Conservation (phyloP, 2,329 filamentous ascomycete genomes). For the Exophiala oligosperma region DNA sequence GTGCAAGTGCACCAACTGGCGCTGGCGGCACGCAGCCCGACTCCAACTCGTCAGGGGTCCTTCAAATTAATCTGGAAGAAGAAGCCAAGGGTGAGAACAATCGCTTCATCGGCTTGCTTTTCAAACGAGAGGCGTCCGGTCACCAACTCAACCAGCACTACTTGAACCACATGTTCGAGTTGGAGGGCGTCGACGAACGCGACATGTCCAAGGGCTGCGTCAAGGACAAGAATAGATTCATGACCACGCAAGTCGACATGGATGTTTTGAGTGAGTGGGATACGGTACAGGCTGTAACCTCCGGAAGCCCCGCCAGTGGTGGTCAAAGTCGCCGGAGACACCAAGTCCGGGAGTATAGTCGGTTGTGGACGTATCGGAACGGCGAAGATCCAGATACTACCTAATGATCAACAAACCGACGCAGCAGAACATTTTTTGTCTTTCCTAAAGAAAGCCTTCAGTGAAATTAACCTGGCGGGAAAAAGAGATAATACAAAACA, state of each 20-base stretch:
- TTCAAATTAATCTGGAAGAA: not conserved
- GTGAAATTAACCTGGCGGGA: no score
- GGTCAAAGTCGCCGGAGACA: slow-evolving; percentile 5
- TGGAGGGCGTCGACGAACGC: slow-evolving; percentile 22
- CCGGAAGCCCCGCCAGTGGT: not conserved
- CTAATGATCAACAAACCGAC: not conserved
- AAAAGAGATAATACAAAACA: no score
- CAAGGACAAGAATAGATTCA: slow-evolving; percentile 37
- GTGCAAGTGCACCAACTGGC: no score
- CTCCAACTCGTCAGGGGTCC: not conserved
- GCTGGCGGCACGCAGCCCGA: not conserved
- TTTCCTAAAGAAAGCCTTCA: no score
- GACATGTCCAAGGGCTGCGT: slow-evolving; percentile 21
- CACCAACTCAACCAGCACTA: slow-evolving; percentile 50
- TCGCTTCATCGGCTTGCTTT: slow-evolving; percentile 51
- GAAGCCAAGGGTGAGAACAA: slow-evolving; percentile 35
- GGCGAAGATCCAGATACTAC: slow-evolving; percentile 31
- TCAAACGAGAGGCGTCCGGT: slow-evolving; percentile 43
- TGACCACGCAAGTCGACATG: slow-evolving; percentile 35
- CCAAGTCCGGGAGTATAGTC: slow-evolving; percentile 39
- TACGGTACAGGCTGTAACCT: slow-evolving; percentile 19
- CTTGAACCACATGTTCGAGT: slow-evolving; percentile 44
- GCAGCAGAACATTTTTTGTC: not conserved
- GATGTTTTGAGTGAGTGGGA: slow-evolving; percentile 14
- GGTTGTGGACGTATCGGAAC: slow-evolving; percentile 43